These are phyloP conservation scores for Plasmodium gaboni DNA, from an alignment of 169 alveolate species.

Conservation along the genomic window DNA sequence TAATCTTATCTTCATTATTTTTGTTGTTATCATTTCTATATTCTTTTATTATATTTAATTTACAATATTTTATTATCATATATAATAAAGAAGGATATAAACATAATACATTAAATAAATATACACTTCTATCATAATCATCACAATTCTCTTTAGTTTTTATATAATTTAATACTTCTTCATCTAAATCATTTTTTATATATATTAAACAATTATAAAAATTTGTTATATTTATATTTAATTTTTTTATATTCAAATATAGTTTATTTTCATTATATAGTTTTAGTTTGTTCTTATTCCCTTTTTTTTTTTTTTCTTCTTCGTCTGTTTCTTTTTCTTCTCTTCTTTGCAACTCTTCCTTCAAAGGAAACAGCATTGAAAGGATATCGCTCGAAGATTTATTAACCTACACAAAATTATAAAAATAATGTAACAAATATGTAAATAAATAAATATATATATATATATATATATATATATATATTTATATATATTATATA, in stretches of 20 bases:
- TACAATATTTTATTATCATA: constrained; percentile 11
- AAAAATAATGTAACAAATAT: background rate
- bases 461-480: background rate
- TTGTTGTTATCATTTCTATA: no score
- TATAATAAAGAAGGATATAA: constrained; percentile 55
- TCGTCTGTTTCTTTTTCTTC: background rate
- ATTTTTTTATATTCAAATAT: constrained; percentile 21
- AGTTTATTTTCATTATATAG: constrained; percentile 19
- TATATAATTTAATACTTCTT: constrained; percentile 14
- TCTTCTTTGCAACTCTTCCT: background rate
- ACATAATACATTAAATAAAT: constrained; percentile 42
- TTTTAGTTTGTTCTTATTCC: background rate
- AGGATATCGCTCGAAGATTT: constrained; percentile 3
- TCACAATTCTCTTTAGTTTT: constrained; percentile 22
- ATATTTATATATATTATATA: background rate
- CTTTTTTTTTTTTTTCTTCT: background rate
- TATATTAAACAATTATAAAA: constrained; percentile 61
- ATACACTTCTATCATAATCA: constrained; percentile 33
- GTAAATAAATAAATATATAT: background rate
- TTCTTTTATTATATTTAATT: background rate
- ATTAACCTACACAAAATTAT: background rate
- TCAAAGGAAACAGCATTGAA: background rate
- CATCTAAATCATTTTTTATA: constrained; percentile 27
- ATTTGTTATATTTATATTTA: constrained; percentile 33
- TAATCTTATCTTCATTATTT: background rate